Evolutionary conservation across 2,329 filamentous ascomycete genomes (phyloP).

Genomic region (Clonostachys chloroleuca): DNA sequence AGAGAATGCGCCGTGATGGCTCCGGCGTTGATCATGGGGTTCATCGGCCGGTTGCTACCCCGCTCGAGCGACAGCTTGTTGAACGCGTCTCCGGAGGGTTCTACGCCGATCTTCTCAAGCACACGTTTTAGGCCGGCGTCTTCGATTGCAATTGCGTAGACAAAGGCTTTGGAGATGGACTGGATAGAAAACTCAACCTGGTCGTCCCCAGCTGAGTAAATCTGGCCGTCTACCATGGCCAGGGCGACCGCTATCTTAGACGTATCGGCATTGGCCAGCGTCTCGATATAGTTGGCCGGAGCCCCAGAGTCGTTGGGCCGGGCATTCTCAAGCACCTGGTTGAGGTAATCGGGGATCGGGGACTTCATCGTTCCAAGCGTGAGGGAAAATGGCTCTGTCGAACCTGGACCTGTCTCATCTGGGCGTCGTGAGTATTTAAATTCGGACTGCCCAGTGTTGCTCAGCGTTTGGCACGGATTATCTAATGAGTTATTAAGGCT

Average conservation of each 20-base stretch:
- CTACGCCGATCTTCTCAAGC: slow-evolving; percentile 30
- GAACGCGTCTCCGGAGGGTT: slow-evolving; percentile 31
- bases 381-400: not conserved
- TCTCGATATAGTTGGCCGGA: slow-evolving; percentile 29
- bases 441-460: too few relatives aligned
- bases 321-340: slow-evolving; percentile 20
- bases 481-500: too few relatives aligned
- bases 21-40: slow-evolving; percentile 28
- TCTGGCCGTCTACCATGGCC: slow-evolving; percentile 30
- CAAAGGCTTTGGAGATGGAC: slow-evolving; percentile 33
- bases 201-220: slow-evolving; percentile 32
- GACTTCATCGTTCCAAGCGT: slow-evolving; percentile 17
- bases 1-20: slow-evolving; percentile 26
- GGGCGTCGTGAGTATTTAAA: too few relatives aligned
- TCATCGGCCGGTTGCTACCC: slow-evolving; percentile 22
- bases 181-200: slow-evolving; percentile 32
- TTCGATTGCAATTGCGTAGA: slow-evolving; percentile 32
- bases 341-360: slow-evolving; percentile 25
- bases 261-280: slow-evolving; percentile 28
- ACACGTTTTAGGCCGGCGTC: slow-evolving; percentile 25
- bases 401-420: too few relatives aligned
- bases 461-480: too few relatives aligned
- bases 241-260: slow-evolving; percentile 29
- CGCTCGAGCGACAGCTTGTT: slow-evolving; percentile 23
- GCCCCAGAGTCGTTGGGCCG: slow-evolving; percentile 19